Evolutionary conservation across 768 basidiomycete species (phyloP).

Genomic region (Suillus placidus): DNA sequence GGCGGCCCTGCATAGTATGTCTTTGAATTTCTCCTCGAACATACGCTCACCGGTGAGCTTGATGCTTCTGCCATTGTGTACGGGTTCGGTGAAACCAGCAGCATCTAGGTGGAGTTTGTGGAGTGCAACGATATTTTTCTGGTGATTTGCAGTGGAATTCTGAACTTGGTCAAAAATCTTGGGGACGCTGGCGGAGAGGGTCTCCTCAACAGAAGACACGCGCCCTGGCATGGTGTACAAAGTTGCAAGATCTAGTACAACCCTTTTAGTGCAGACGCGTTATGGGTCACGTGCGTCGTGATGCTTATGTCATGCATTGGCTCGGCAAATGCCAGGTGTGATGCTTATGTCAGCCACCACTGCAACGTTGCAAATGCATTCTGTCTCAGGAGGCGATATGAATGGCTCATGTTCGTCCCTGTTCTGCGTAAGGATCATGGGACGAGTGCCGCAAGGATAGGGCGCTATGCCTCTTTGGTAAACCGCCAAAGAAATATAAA

Average conservation of each 20-base stretch:
- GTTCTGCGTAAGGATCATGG: not conserved
- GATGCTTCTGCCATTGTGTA: slow-evolving; percentile 49
- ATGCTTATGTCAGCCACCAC: not conserved
- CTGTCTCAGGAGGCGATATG: slow-evolving; percentile 8
- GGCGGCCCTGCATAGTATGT: slow-evolving; percentile 61
- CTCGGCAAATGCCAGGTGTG: slow-evolving; percentile 3
- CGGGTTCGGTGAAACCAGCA: slow-evolving; percentile 50
- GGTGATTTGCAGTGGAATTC: slow-evolving; percentile 73
- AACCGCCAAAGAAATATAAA: slow-evolving; percentile 33
- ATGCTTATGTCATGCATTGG: slow-evolving; percentile 1
- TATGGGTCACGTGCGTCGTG: slow-evolving; percentile 12
- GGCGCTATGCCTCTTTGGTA: slow-evolving; percentile 22
- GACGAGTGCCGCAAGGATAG: slow-evolving; percentile 6
- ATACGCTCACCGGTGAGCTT: slow-evolving; percentile 75
- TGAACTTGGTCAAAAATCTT: slow-evolving; percentile 85
- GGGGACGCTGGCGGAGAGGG: slow-evolving; percentile 42
- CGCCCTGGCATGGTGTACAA: slow-evolving; percentile 33
- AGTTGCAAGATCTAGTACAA: not conserved
- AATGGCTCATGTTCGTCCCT: slow-evolving; percentile 6
- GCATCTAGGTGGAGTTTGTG: slow-evolving; percentile 77
- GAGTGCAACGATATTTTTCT: slow-evolving; percentile 84
- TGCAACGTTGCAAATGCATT: slow-evolving; percentile 6
- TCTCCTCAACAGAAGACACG: slow-evolving; percentile 28
- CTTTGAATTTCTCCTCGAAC: slow-evolving; percentile 69
- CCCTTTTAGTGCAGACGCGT: not conserved